Conservation (phyloP, 345 rosid species). For the Camelina sativa region DNA sequence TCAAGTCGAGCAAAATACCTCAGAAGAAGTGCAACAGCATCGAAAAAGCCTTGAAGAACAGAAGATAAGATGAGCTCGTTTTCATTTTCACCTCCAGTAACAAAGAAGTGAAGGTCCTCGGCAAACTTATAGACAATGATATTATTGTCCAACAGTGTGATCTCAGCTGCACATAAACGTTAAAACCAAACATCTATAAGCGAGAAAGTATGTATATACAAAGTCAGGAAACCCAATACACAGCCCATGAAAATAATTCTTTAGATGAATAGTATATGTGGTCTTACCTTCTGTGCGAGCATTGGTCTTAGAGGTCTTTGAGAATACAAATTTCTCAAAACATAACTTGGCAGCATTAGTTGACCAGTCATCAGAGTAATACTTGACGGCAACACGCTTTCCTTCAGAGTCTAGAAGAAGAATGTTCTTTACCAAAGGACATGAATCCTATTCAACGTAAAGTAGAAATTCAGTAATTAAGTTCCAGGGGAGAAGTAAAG, state of each 20-base stretch:
- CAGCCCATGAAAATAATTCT: not conserved
- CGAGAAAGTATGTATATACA: not conserved
- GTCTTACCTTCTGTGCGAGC: conserved; percentile 80
- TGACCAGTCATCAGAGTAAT: conserved; percentile 90
- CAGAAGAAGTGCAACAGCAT: conserved; percentile 76
- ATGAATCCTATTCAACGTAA: conserved; percentile 56
- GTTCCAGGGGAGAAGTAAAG: conserved; percentile 6
- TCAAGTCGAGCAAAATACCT: conserved; percentile 53
- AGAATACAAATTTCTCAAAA: conserved; percentile 73
- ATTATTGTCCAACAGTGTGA: conserved; percentile 72
- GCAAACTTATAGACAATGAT: conserved; percentile 74
- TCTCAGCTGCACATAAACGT: conserved; percentile 67
- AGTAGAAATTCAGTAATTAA: conserved; percentile 6
- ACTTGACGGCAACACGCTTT: conserved; percentile 87
- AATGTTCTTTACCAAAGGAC: conserved; percentile 85
- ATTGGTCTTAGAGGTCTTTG: conserved; percentile 85
- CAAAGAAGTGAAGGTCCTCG: conserved; percentile 91
- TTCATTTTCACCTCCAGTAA: conserved; percentile 85
- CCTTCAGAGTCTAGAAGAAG: conserved; percentile 95
- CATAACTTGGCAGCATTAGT: conserved; percentile 72
- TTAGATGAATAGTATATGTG: not conserved
- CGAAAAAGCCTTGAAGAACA: conserved; percentile 87
- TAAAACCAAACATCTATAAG: conserved; percentile 30
- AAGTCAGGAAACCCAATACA: conserved; percentile 3
- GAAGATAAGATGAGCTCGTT: conserved; percentile 80